Percentiles rank a stretch among this genome's conserved stretches.
Evolutionary conservation across 164 flowering plant genomes (phyloP).

Genomic region (Taxillus chinensis): DNA sequence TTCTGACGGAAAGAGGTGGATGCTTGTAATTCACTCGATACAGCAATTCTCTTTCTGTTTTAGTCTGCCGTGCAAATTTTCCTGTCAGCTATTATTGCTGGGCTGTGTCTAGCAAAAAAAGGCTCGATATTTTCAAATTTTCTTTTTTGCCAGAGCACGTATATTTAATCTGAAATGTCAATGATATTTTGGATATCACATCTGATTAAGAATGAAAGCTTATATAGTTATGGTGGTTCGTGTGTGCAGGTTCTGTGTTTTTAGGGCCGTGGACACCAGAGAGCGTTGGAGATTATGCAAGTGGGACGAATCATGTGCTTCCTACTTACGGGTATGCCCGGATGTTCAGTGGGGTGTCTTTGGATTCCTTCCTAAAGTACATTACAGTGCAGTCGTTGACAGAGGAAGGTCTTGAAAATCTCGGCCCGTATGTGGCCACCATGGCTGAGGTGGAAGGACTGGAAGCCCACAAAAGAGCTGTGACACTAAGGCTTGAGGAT

Average conservation of each 20-base stretch:
- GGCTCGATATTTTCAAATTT: too few relatives aligned
- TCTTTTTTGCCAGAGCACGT: too few relatives aligned
- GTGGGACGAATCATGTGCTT: constrained; percentile 96
- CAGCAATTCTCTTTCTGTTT: too few relatives aligned
- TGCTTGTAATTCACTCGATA: too few relatives aligned
- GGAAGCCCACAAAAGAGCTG: constrained; percentile 96
- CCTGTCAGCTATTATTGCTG: too few relatives aligned
- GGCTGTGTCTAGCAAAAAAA: too few relatives aligned
- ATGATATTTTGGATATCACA: too few relatives aligned
- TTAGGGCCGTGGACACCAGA: constrained; percentile 96
- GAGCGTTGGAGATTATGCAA: constrained; percentile 96
- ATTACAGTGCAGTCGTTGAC: constrained; percentile 88
- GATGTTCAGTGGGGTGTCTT: constrained; percentile 89
- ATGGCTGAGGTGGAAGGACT: constrained; percentile 96
- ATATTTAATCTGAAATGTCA: too few relatives aligned
- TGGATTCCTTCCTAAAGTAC: constrained; percentile 85
- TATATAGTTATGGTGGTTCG: neutral
- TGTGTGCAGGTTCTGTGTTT: constrained; percentile 77
- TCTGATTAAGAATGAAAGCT: neutral
- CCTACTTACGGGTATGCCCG: constrained; percentile 94
- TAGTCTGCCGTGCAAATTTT: too few relatives aligned
- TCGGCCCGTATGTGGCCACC: constrained; percentile 79
- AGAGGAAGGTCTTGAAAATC: constrained; percentile 70
- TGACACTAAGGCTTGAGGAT: constrained; percentile 70
- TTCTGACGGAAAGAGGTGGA: too few relatives aligned